Conservation (phyloP, 495 filamentous ascomycete species). For the Aspergillus asperescens region DNA sequence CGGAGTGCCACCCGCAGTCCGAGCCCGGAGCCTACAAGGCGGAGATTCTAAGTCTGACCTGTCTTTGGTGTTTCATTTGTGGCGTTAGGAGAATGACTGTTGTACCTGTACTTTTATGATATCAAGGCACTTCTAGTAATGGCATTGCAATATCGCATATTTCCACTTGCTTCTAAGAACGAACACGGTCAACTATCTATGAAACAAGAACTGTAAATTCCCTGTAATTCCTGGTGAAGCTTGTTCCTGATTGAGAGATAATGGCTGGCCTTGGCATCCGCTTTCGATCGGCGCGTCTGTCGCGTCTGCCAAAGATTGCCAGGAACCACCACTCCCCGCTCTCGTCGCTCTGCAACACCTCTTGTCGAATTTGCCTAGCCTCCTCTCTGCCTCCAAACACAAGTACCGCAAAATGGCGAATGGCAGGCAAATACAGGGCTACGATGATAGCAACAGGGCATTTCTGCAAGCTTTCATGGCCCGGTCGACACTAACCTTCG, state of each 20-base stretch:
- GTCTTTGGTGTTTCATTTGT: slow-evolving; percentile 14
- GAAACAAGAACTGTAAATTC: too few species aligned
- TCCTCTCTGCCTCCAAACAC: background rate
- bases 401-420: background rate
- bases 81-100: slow-evolving; percentile 29
- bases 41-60: slow-evolving; percentile 48
- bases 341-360: background rate
- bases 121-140: slow-evolving; percentile 19
- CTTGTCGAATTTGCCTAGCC: background rate
- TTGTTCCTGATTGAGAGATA: background rate
- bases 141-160: slow-evolving; percentile 7
- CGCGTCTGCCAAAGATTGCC: too few species aligned
- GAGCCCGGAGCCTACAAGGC: slow-evolving; percentile 69
- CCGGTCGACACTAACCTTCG: slow-evolving; percentile 66
- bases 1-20: slow-evolving; percentile 72
- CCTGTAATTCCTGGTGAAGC: background rate
- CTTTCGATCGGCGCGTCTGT: slow-evolving; percentile 10
- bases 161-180: background rate
- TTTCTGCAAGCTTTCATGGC: slow-evolving; percentile 89
- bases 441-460: slow-evolving; percentile 74
- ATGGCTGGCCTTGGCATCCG: slow-evolving; percentile 11
- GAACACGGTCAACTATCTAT: background rate
- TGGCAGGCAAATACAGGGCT: slow-evolving; percentile 16
- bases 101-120: slow-evolving; percentile 21
- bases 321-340: background rate